Evolutionary conservation across 768 basidiomycete species (phyloP).

Genomic region (Rhizopogon sp.): DNA sequence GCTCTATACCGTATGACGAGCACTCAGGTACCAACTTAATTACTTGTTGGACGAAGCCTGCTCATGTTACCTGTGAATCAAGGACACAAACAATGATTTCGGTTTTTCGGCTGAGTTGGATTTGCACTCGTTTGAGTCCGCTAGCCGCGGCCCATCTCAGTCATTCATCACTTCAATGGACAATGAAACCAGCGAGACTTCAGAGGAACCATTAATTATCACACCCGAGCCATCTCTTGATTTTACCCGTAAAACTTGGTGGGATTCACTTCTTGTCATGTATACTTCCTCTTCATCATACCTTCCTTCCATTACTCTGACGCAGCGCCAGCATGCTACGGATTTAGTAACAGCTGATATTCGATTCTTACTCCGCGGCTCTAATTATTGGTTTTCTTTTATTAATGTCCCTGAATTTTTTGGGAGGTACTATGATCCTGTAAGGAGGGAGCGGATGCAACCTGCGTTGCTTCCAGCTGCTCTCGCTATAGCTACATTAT

Average conservation of each 20-base stretch:
- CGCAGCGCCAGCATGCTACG: slow-evolving; percentile 43
- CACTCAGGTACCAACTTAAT: slow-evolving; percentile 27
- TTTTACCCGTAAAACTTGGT: slow-evolving; percentile 73
- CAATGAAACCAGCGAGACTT: slow-evolving; percentile 9
- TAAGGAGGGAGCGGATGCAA: slow-evolving; percentile 51
- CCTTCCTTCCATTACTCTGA: slow-evolving; percentile 29
- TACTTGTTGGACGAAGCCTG: slow-evolving; percentile 13
- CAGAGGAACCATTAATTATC: slow-evolving; percentile 23
- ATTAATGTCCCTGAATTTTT: slow-evolving; percentile 70
- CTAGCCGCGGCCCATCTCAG: not conserved
- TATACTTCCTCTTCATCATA: slow-evolving; percentile 37
- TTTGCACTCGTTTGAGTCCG: not conserved
- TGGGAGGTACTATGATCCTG: slow-evolving; percentile 50
- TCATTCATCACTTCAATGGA: slow-evolving; percentile 9
- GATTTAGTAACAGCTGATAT: slow-evolving; percentile 50
- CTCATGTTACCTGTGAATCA: slow-evolving; percentile 19
- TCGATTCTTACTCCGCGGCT: slow-evolving; percentile 56
- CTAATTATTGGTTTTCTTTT: slow-evolving; percentile 72
- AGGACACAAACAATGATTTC: slow-evolving; percentile 11
- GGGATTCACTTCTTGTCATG: slow-evolving; percentile 61
- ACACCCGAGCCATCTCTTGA: slow-evolving; percentile 54
- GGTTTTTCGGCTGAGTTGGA: slow-evolving; percentile 5
- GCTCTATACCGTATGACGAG: slow-evolving; percentile 12
- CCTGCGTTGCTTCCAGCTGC: slow-evolving; percentile 60
- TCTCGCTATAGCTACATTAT: slow-evolving; percentile 62